These are phyloP conservation scores for Sclerotinia nivalis DNA, from an alignment of 2,329 filamentous ascomycete species.

Conservation along the genomic window DNA sequence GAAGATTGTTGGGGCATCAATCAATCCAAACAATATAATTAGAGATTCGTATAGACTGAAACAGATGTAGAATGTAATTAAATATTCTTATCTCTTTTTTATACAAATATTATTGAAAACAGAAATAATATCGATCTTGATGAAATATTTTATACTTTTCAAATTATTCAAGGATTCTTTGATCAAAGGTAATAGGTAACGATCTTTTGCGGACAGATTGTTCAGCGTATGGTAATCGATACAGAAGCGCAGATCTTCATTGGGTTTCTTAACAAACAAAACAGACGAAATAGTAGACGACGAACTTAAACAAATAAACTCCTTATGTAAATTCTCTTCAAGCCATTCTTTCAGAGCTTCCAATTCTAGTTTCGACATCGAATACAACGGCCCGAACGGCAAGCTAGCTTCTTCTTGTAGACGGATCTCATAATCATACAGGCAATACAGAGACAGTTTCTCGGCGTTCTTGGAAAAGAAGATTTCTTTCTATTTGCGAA, in stretches of 20 bases:
- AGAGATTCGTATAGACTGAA: not conserved
- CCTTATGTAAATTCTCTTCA: too few relatives aligned
- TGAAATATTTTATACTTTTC: not conserved
- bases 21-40: not conserved
- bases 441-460: too few relatives aligned
- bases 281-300: not conserved
- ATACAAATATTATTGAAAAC: not conserved
- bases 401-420: too few relatives aligned
- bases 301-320: too few relatives aligned
- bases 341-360: too few relatives aligned
- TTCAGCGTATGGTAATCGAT: not conserved
- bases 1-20: not conserved
- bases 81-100: not conserved
- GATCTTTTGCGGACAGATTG: not conserved
- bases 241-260: not conserved
- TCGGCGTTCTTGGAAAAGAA: too few relatives aligned
- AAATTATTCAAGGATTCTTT: not conserved
- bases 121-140: too few relatives aligned
- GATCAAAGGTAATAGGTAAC: not conserved
- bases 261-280: not conserved
- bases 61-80: not conserved
- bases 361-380: too few relatives aligned
- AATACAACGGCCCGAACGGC: too few relatives aligned
- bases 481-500: too few relatives aligned
- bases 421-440: too few relatives aligned